These are phyloP conservation scores for Micractinium conductrix DNA, from an alignment of 139 green algal genomes.

Conservation along the genomic window DNA sequence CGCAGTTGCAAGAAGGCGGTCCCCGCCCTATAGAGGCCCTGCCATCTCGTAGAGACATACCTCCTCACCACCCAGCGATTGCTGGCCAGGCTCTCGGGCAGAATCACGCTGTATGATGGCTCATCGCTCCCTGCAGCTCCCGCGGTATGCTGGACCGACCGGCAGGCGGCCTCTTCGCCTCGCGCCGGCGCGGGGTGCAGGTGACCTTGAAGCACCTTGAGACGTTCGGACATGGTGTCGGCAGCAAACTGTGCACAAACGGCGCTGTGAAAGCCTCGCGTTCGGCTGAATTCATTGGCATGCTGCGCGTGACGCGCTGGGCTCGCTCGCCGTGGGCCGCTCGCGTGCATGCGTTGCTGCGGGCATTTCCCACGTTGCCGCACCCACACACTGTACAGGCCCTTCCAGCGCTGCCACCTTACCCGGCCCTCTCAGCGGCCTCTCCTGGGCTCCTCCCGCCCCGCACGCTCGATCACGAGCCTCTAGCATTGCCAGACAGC, in stretches of 20 bases:
- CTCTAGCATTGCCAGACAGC: background rate
- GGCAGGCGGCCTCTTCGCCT: background rate
- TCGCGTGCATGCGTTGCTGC: background rate
- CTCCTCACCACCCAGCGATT: constrained; percentile 82
- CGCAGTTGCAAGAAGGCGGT: background rate
- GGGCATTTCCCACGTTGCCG: background rate
- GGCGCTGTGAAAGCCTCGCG: background rate
- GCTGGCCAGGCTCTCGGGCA: constrained; percentile 80
- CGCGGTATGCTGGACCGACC: background rate
- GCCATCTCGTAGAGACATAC: constrained; percentile 33
- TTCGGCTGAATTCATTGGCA: background rate
- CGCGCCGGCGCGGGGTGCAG: background rate
- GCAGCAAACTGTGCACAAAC: too few species aligned
- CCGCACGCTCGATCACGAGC: background rate
- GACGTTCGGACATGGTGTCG: background rate
- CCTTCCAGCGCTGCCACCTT: background rate
- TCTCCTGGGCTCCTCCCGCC: too few species aligned
- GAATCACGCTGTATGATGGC: constrained; percentile 44
- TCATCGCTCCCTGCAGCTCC: background rate
- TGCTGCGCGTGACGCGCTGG: background rate
- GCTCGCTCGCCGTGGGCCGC: too few species aligned
- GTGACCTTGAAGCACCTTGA: constrained; percentile 28
- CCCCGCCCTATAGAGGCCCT: background rate
- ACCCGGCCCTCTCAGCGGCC: background rate
- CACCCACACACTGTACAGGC: background rate